A percentile compares a stretch with the other conserved stretches of the same genome.
phyloP scores from a whole-genome alignment of 768 basidiomycete species.

The Termitomyces sp. region DNA sequence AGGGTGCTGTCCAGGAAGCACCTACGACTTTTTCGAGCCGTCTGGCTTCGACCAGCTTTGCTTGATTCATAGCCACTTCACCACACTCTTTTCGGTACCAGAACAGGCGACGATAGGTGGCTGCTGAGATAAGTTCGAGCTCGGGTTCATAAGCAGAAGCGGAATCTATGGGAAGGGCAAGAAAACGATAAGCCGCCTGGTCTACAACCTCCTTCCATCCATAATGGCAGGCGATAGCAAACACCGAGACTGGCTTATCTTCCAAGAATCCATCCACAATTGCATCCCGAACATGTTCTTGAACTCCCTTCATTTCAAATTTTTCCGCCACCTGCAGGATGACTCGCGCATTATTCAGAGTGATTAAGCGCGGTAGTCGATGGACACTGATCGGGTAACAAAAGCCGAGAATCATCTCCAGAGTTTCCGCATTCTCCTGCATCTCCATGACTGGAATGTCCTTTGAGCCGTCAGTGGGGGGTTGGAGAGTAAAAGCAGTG shows the following conservation, averaged over 20 bases:
- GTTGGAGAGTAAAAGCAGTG: constrained; percentile 48
- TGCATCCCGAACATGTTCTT: constrained; percentile 25
- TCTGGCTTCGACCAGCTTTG: background rate
- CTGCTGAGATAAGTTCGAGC: constrained; percentile 37
- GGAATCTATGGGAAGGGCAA: constrained; percentile 26
- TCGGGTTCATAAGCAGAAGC: constrained; percentile 36
- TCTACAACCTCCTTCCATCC: constrained; percentile 31
- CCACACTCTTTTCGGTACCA: constrained; percentile 39
- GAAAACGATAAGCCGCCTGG: constrained; percentile 29
- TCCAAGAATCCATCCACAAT: constrained; percentile 31
- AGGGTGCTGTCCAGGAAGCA: constrained; percentile 1
- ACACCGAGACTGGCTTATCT: constrained; percentile 37
- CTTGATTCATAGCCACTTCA: constrained; percentile 16
- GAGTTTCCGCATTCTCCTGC: constrained; percentile 39
- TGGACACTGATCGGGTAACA: constrained; percentile 46
- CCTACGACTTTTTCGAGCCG: constrained; percentile 11
- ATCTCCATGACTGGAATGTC: constrained; percentile 43
- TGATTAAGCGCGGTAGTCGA: constrained; percentile 25
- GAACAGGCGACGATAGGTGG: constrained; percentile 35
- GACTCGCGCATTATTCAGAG: constrained; percentile 37
- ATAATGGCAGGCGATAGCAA: constrained; percentile 37
- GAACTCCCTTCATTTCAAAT: constrained; percentile 46
- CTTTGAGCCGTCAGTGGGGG: constrained; percentile 27
- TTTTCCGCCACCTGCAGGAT: constrained; percentile 45
- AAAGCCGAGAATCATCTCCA: constrained; percentile 41